Evolutionary conservation across 2,329 filamentous ascomycete species (phyloP).

Genomic region (Byssothecium circinans): DNA sequence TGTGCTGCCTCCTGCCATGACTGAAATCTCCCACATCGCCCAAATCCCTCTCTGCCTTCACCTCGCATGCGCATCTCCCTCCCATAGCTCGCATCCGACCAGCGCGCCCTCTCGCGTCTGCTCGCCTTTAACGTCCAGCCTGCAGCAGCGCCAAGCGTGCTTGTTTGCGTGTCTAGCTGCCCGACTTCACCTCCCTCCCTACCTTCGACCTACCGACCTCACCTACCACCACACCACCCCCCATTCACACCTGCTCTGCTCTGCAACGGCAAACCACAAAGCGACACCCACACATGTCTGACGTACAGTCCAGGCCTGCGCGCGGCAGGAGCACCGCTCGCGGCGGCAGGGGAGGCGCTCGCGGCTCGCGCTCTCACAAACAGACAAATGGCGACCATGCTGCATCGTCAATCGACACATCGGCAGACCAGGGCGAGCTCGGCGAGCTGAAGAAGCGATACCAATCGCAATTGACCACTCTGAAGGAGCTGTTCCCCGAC

Average conservation of each 20-base stretch:
- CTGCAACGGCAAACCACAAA: constrained; percentile 27
- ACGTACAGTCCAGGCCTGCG: constrained; percentile 83
- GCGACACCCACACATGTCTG: constrained; percentile 75
- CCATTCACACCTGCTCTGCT: constrained; percentile 34
- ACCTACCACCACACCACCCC: constrained; percentile 25
- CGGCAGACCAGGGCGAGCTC: constrained; percentile 84
- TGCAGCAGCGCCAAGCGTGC: constrained; percentile 32
- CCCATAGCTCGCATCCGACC: constrained; percentile 11
- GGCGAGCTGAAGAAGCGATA: constrained; percentile 91
- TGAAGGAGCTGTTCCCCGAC: constrained; percentile 91
- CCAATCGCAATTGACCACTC: constrained; percentile 72
- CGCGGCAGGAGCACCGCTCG: constrained; percentile 89
- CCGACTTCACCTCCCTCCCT: constrained; percentile 13
- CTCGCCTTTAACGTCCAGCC: constrained; percentile 7
- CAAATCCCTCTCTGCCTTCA: constrained; percentile 12
- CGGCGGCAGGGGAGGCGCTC: constrained; percentile 73
- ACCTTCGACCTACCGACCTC: constrained; percentile 7
- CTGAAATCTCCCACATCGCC: constrained; percentile 7
- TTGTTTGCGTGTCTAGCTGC: constrained; percentile 33
- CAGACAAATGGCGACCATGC: constrained; percentile 71
- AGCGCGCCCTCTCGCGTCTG: constrained; percentile 25
- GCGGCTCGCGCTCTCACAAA: constrained; percentile 51
- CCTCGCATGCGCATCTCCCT: constrained; percentile 15
- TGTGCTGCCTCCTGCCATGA: no score
- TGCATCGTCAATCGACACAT: constrained; percentile 61